phyloP scores from a whole-genome alignment of 2,329 filamentous ascomycete genomes.

The Ramularia collo-cygni region DNA sequence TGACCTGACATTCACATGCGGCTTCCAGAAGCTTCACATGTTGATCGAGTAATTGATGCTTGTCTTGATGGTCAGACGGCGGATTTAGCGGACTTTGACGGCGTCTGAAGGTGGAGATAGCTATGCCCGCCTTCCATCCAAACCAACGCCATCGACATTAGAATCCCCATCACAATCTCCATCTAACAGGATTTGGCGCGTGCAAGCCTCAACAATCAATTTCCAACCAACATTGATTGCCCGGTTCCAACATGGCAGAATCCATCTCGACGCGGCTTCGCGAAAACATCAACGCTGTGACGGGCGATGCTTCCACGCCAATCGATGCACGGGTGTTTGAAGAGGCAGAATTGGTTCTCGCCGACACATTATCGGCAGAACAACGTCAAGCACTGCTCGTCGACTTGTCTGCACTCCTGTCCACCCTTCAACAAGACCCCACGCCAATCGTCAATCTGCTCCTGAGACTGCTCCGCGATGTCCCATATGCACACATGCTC shows the following conservation, averaged over 20 bases:
- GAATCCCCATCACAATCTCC: too few species aligned
- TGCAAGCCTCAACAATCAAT: too few species aligned
- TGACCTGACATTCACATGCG: too few species aligned
- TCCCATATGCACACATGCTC: conserved; percentile 45
- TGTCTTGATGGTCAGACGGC: too few species aligned
- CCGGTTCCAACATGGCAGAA: conserved; percentile 10
- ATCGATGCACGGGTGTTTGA: conserved; percentile 46
- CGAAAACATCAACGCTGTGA: conserved; percentile 13
- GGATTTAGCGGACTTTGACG: too few species aligned
- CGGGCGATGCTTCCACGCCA: conserved; percentile 15
- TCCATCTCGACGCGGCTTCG: conserved; percentile 10
- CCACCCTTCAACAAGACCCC: conserved; percentile 51
- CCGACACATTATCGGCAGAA: conserved; percentile 31
- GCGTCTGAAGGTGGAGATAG: too few species aligned
- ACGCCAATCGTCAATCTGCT: conserved; percentile 49
- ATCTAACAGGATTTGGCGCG: too few species aligned
- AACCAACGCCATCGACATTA: too few species aligned
- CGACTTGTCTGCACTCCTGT: conserved; percentile 46
- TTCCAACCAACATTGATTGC: too few species aligned
- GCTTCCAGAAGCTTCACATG: too few species aligned
- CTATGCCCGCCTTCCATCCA: too few species aligned
- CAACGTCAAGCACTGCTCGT: conserved; percentile 32
- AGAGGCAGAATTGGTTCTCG: conserved; percentile 42
- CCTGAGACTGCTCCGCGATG: conserved; percentile 43
- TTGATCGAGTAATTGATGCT: too few species aligned